These are phyloP conservation scores for Coniochaeta pulveracea DNA, from an alignment of 2,329 filamentous ascomycete species.

Conservation along the genomic window DNA sequence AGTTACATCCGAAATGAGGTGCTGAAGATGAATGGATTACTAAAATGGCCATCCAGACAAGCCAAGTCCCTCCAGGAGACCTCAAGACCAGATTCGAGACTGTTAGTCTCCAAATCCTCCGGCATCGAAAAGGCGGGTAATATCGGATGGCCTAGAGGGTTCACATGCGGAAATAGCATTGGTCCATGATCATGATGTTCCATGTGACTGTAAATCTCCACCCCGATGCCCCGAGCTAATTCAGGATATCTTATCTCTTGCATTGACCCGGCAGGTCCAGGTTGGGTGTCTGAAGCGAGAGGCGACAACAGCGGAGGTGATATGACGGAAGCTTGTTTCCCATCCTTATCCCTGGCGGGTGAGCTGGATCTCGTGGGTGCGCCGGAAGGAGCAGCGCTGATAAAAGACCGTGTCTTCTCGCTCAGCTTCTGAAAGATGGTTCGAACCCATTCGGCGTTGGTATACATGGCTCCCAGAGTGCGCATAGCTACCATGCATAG, in stretches of 20 bases:
- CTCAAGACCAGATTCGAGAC: neutral
- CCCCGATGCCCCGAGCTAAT: neutral
- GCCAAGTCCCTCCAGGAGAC: neutral
- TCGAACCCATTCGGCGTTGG: constrained; percentile 3
- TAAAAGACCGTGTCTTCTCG: constrained; percentile 3
- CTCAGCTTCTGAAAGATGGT: constrained; percentile 5
- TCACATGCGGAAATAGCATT: neutral
- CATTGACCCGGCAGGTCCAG: neutral
- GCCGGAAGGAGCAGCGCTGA: neutral
- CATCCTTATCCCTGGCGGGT: neutral
- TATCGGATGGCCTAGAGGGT: neutral
- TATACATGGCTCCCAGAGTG: constrained; percentile 3
- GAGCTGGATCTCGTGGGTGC: neutral
- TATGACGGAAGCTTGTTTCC: neutral
- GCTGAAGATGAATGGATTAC: constrained; percentile 1
- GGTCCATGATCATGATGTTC: neutral
- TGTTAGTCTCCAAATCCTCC: neutral
- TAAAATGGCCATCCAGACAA: neutral
- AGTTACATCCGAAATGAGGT: neutral
- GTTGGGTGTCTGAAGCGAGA: neutral
- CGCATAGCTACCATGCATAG: constrained; percentile 5
- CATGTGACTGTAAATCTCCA: neutral
- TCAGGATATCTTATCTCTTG: neutral
- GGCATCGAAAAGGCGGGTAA: neutral
- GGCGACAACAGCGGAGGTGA: neutral